These are phyloP conservation scores for Clarireedia paspali DNA, from an alignment of 2,329 filamentous ascomycete genomes.

Conservation along the genomic window DNA sequence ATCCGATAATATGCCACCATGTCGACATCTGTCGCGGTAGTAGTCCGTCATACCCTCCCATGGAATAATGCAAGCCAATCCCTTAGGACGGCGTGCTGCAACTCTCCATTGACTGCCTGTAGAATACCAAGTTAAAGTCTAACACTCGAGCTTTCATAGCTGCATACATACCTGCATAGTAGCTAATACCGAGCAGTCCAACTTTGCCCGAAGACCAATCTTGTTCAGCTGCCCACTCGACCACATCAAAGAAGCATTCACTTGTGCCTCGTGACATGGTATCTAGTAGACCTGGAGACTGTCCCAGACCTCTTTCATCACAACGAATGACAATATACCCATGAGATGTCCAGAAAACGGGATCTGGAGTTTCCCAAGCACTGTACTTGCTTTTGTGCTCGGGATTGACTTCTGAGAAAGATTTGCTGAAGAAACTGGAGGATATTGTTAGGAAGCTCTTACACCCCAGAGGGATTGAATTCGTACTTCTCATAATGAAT, in stretches of 20 bases:
- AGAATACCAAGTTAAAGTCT: neutral
- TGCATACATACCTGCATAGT: conserved; percentile 35
- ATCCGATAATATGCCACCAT: conserved; percentile 54
- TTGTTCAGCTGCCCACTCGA: conserved; percentile 44
- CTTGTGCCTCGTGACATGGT: conserved; percentile 45
- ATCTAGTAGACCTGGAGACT: conserved; percentile 43
- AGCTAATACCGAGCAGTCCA: conserved; percentile 42
- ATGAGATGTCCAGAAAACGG: conserved; percentile 35
- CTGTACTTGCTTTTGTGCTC: conserved; percentile 35
- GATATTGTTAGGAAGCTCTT: neutral
- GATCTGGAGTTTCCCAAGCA: conserved; percentile 38
- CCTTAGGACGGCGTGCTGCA: conserved; percentile 42
- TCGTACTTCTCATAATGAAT: conserved; percentile 50
- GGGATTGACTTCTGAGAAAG: conserved; percentile 37
- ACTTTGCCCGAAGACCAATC: conserved; percentile 44
- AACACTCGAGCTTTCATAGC: too few relatives aligned
- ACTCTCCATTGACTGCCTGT: conserved; percentile 44
- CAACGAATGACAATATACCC: conserved; percentile 37
- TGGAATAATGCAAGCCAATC: conserved; percentile 42
- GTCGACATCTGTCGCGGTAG: conserved; percentile 47
- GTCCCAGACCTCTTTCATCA: conserved; percentile 44
- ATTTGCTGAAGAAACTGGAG: conserved; percentile 40
- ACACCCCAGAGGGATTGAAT: neutral
- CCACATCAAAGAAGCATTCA: conserved; percentile 43
- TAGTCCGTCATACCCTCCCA: conserved; percentile 51